Conservation (phyloP, 2,329 filamentous ascomycete species). For the Penicillium sp. region DNA sequence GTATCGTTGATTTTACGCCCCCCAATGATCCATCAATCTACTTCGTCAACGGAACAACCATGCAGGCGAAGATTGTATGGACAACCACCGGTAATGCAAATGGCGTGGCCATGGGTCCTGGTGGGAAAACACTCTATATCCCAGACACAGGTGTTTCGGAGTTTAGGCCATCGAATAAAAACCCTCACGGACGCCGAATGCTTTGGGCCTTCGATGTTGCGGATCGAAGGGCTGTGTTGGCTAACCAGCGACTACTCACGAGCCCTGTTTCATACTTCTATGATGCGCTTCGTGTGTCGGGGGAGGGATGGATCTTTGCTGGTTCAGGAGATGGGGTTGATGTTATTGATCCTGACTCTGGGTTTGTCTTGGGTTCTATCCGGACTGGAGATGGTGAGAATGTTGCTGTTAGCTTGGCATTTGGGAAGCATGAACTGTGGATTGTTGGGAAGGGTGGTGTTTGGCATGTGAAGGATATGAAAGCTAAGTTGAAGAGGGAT, state of each 20-base stretch:
- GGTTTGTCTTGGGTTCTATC: conserved; percentile 14
- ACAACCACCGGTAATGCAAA: conserved; percentile 23
- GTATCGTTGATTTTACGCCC: conserved; percentile 10
- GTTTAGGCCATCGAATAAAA: conserved; percentile 6
- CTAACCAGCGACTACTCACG: conserved; percentile 10
- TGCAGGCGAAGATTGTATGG: conserved; percentile 9
- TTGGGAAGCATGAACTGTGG: conserved; percentile 17
- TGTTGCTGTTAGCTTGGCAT: conserved; percentile 13
- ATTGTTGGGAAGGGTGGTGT: conserved; percentile 18
- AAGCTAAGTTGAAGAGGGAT: conserved; percentile 10
- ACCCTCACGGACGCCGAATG: conserved; percentile 8
- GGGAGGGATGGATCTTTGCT: conserved; percentile 15
- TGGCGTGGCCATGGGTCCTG: conserved; percentile 29
- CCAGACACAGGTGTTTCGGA: conserved; percentile 29
- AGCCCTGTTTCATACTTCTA: conserved; percentile 18
- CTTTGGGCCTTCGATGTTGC: conserved; percentile 13
- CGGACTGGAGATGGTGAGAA: conserved; percentile 17
- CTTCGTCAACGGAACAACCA: conserved; percentile 10
- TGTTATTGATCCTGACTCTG: conserved; percentile 14
- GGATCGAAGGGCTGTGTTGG: background rate
- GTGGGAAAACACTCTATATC: conserved; percentile 27
- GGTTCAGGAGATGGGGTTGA: conserved; percentile 17
- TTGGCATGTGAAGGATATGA: conserved; percentile 15
- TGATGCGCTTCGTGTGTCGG: conserved; percentile 11
- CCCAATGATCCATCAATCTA: conserved; percentile 16